Evolutionary conservation across 371 early-diverging fungal genomes (phyloP), one percentile per base, ranked within the genome.

Genomic region (Parasitella parasitica): DNA sequence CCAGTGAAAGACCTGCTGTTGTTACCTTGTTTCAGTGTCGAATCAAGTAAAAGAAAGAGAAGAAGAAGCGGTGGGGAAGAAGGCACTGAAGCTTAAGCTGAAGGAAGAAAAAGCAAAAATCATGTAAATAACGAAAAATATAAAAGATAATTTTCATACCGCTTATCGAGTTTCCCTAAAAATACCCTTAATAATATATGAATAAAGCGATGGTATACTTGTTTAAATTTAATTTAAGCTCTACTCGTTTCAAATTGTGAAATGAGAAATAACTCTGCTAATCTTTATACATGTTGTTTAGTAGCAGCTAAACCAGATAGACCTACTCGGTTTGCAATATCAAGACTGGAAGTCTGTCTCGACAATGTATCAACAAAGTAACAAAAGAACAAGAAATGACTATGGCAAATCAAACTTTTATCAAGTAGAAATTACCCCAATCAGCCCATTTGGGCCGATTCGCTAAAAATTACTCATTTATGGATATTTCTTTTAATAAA

Each of bases 81-180:
- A 54, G 54, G 26, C 22, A 54, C 26, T 54, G 54, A 54, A 54
- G 39, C 54, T 54, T 54, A 54, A 38, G 26, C 38, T 38, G 54
- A 54, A 54, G 54, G 57, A 57, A 46, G 57, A 57, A 57, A 57
- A 57, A 57, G 57, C 57, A 35, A 57, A 54, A 54, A n/a, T n/a
- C n/a, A n/a, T n/a, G n/a, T n/a, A n/a, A n/a, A 54, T 37, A 55
- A 39, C 55, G 58, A 35, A 57, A 57, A 57, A 57, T 48, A 57
- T 57, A 55, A 55, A 55, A 55, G 39, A 57, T 57, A 57, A 57
- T 57, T 36, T 57, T 57, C 58, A 57, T 49, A 57, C 58, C 58
- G 58, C 58, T 57, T 49, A 57, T 57, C 43, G 56, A 55, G 56
- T 55, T 55, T 55, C 43, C 56, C 56, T 55, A 48, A 57, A 57